phyloP scores from a whole-genome alignment of 2,329 filamentous ascomycete species.

The Xylaria sp. region DNA sequence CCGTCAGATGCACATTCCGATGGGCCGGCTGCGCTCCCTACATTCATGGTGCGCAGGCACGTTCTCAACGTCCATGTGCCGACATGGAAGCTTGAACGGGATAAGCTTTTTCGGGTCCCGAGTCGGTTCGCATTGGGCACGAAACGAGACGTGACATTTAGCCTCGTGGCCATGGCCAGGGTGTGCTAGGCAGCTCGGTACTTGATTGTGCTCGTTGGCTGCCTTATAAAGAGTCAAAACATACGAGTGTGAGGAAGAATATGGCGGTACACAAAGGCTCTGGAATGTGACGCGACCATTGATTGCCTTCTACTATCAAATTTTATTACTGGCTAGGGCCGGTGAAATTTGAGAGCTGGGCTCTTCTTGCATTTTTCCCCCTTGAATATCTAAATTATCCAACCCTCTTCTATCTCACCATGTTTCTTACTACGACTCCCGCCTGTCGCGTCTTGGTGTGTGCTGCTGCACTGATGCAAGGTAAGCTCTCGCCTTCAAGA shows the following conservation, averaged over 20 bases:
- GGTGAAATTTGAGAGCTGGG: not conserved
- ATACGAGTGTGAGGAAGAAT: slow-evolving; percentile 7
- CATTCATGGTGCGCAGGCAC: slow-evolving; percentile 10
- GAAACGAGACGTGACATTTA: slow-evolving; percentile 24
- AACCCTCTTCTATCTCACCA: slow-evolving; percentile 3
- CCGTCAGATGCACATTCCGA: slow-evolving; percentile 25
- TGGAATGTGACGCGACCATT: slow-evolving; percentile 8
- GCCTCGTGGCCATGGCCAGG: slow-evolving; percentile 22
- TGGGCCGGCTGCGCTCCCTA: slow-evolving; percentile 9
- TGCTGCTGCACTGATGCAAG: slow-evolving; percentile 17
- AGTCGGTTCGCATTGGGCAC: not conserved
- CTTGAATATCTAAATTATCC: not conserved
- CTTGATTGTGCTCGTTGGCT: not conserved
- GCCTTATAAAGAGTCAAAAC: slow-evolving; percentile 21
- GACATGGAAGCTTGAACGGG: slow-evolving; percentile 1
- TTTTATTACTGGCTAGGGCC: slow-evolving; percentile 12
- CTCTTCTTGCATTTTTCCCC: not conserved
- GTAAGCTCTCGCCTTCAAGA: not conserved
- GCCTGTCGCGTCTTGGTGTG: slow-evolving; percentile 22
- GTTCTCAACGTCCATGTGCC: slow-evolving; percentile 20
- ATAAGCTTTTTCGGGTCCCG: slow-evolving; percentile 14
- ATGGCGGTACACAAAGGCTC: slow-evolving; percentile 13
- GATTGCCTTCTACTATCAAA: slow-evolving; percentile 15
- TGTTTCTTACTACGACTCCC: slow-evolving; percentile 13
- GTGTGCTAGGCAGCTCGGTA: not conserved